Evolutionary conservation across 768 basidiomycete species (phyloP).

Genomic region (Pleurotus tuoliensis): DNA sequence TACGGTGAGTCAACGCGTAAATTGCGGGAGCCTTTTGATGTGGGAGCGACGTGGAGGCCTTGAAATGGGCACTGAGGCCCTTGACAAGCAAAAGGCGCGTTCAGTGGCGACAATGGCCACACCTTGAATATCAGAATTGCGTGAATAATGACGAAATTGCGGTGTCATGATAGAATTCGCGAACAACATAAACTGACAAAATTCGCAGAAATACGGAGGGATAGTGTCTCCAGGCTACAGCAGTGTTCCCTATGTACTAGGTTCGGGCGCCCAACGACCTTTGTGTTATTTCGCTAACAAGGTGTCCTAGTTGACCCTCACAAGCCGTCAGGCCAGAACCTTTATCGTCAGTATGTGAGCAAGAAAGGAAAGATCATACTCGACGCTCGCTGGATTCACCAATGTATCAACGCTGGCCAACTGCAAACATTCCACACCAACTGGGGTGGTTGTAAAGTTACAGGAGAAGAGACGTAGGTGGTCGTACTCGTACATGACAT

Average conservation of each 20-base stretch:
- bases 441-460: constrained; percentile 81
- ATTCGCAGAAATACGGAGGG: constrained; percentile 70
- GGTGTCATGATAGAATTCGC: not conserved
- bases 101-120: not conserved
- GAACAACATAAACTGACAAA: constrained; percentile 2
- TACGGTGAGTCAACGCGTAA: constrained; percentile 43
- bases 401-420: constrained; percentile 65
- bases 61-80: not conserved
- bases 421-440: constrained; percentile 73
- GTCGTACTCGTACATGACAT: constrained; percentile 8
- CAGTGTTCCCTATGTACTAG: constrained; percentile 75
- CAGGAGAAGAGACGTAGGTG: constrained; percentile 64
- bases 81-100: not conserved
- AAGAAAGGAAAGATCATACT: constrained; percentile 82
- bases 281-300: constrained; percentile 2
- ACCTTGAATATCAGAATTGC: not conserved
- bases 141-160: not conserved
- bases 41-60: not conserved
- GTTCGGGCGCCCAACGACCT: constrained; percentile 31
- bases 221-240: constrained; percentile 72
- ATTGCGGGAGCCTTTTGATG: not conserved
- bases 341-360: constrained; percentile 73
- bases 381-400: constrained; percentile 68
- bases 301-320: constrained; percentile 63
- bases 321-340: constrained; percentile 74